phyloP scores from a whole-genome alignment of 345 rosid species.

The Alliaria petiolata region DNA sequence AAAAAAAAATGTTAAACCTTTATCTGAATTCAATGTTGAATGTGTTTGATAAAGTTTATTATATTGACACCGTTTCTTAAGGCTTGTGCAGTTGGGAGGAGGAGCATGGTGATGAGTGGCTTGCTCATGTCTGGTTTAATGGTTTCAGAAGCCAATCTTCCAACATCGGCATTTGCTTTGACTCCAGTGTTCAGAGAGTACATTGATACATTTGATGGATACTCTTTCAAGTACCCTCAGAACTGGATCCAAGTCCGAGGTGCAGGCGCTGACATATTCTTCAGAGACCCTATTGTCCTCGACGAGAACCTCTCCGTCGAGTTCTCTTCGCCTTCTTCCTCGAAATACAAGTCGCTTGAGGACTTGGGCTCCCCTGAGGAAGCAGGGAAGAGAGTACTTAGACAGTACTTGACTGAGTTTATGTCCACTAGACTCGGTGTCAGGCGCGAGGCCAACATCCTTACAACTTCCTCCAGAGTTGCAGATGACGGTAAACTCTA shows the following conservation, averaged over 20 bases:
- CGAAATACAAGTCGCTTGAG: conserved; percentile 65
- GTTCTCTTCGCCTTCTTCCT: conserved; percentile 95
- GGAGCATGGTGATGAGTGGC: conserved; percentile 34
- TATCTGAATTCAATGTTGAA: background rate
- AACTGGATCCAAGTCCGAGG: conserved; percentile 92
- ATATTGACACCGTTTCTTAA: conserved; percentile 35
- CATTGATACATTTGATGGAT: conserved; percentile 87
- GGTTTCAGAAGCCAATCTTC: conserved; percentile 38
- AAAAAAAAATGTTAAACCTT: background rate
- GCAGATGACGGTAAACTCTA: conserved; percentile 92
- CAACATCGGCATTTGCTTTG: conserved; percentile 37
- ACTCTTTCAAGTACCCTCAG: conserved; percentile 80
- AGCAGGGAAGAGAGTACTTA: conserved; percentile 74
- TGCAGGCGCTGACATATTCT: conserved; percentile 92
- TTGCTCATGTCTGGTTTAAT: conserved; percentile 56
- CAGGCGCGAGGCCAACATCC: conserved; percentile 59
- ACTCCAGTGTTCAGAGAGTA: conserved; percentile 64
- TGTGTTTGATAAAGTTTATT: conserved; percentile 20
- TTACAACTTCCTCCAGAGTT: conserved; percentile 69
- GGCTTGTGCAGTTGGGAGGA: conserved; percentile 83
- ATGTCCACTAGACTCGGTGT: conserved; percentile 97
- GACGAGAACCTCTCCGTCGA: conserved; percentile 86
- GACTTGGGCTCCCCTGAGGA: conserved; percentile 86
- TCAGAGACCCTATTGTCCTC: conserved; percentile 80
- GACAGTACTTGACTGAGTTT: conserved; percentile 89